A percentile compares a stretch with the other conserved stretches of the same genome.
Conservation (phyloP, 345 rosid species). For the Salix koriyanagi region DNA sequence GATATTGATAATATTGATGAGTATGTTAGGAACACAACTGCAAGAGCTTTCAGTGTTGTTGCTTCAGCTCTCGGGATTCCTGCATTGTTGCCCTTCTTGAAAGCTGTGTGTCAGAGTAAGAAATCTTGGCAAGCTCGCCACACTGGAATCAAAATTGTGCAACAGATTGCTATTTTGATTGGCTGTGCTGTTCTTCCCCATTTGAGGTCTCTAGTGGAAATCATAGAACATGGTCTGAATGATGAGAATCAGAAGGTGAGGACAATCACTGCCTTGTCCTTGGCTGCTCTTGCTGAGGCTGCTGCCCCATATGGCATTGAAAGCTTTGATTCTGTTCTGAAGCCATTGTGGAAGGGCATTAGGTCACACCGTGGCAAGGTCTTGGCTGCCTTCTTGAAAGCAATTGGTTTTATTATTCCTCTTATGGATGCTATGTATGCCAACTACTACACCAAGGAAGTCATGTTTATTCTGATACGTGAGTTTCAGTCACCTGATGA, state of each 20-base stretch:
- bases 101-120: constrained; percentile 99
- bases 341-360: constrained; percentile 98
- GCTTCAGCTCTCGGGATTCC: constrained; percentile 98
- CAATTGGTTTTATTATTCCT: constrained; percentile 98
- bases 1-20: constrained; percentile 98
- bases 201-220: constrained; percentile 84
- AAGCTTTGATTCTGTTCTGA: constrained; percentile 92
- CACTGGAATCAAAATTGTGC: constrained; percentile 98
- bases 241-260: constrained; percentile 99
- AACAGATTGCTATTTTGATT: constrained; percentile 95
- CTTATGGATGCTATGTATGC: constrained; percentile 97
- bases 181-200: constrained; percentile 99
- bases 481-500: constrained; percentile 99
- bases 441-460: constrained; percentile 93
- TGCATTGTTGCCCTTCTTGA: constrained; percentile 84
- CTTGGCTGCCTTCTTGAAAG: constrained; percentile 97
- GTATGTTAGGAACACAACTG: constrained; percentile 97
- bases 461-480: constrained; percentile 87
- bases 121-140: constrained; percentile 99
- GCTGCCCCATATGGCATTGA: constrained; percentile 99
- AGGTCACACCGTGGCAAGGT: constrained; percentile 98
- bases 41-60: constrained; percentile 99
- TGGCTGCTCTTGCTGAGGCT: constrained; percentile 99
- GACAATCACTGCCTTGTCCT: constrained; percentile 94
- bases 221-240: constrained; percentile 88